Evolutionary conservation across 495 filamentous ascomycete genomes (phyloP).

Genomic region (Neurospora sp.): DNA sequence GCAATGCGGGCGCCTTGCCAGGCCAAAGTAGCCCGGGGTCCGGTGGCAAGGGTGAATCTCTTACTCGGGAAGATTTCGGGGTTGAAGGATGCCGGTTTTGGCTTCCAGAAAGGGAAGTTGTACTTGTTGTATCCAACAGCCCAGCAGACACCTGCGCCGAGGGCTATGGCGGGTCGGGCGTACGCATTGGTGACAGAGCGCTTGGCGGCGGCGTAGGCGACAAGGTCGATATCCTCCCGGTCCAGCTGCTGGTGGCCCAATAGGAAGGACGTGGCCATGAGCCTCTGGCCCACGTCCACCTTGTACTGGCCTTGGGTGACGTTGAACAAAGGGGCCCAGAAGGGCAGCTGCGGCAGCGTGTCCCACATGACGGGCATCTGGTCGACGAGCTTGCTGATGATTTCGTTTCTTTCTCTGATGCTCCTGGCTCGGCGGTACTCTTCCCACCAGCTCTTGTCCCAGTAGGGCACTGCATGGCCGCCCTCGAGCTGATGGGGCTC

Average conservation of each 20-base stretch:
- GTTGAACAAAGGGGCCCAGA: conserved; percentile 1
- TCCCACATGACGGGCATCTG: conserved; percentile 4
- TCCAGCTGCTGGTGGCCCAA: not conserved
- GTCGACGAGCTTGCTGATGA: not conserved
- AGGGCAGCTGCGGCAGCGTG: conserved; percentile 9
- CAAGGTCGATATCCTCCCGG: conserved; percentile 1
- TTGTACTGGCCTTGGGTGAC: conserved; percentile 4
- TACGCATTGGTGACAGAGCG: not conserved
- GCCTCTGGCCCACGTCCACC: not conserved
- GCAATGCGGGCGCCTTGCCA: conserved; percentile 12
- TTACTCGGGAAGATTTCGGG: conserved; percentile 6
- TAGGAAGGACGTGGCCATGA: not conserved
- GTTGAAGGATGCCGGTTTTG: conserved; percentile 6
- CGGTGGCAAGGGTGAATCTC: not conserved
- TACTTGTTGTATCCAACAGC: conserved; percentile 8
- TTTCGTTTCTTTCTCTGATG: not conserved
- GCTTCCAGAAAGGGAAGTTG: conserved; percentile 18
- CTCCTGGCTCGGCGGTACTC: not conserved
- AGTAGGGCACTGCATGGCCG: not conserved
- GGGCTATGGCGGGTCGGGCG: conserved; percentile 1
- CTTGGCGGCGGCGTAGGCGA: conserved; percentile 6
- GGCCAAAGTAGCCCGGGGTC: not conserved
- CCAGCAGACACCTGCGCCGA: not conserved
- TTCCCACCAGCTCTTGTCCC: not conserved
- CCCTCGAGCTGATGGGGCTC: not conserved